Percentiles rank a stretch among this genome's conserved stretches.
Conservation (phyloP, 1,139 yeast species). For the Pichia terricola region DNA sequence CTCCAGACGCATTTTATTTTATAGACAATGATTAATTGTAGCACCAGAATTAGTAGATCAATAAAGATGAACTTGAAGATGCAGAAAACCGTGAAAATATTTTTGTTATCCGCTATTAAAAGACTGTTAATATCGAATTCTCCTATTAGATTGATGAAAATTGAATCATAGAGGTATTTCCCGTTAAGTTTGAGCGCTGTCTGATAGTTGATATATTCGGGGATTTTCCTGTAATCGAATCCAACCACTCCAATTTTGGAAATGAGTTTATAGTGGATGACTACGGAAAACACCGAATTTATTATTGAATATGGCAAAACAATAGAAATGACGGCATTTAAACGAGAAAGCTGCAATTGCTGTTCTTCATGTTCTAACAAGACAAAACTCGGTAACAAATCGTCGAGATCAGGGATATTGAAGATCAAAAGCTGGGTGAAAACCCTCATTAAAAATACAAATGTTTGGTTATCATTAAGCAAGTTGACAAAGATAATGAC, state of each 20-base stretch:
- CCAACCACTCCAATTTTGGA: no score
- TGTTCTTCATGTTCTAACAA: background rate
- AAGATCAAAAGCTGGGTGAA: constrained; percentile 3
- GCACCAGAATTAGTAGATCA: no score
- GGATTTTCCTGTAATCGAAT: background rate
- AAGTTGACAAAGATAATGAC: constrained; percentile 6
- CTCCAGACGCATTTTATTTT: no score
- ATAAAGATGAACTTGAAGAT: no score
- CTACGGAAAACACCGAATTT: background rate
- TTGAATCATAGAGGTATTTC: background rate
- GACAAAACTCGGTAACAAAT: background rate
- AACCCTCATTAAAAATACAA: constrained; percentile 1
- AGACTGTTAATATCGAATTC: background rate
- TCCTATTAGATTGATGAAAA: background rate
- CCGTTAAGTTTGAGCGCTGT: background rate
- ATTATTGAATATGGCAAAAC: constrained; percentile 2
- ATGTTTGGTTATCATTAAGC: constrained; percentile 3
- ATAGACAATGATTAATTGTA: no score
- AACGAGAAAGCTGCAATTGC: background rate
- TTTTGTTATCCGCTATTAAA: no score
- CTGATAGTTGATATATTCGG: background rate
- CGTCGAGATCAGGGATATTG: constrained; percentile 5
- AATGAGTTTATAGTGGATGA: background rate
- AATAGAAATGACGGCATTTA: constrained; percentile 1
- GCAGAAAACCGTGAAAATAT: no score